Percentiles rank a stretch among this genome's conserved stretches.
Evolutionary conservation across 805 yeast genomes (phyloP).

Genomic region (Torulaspora gathmanii): DNA sequence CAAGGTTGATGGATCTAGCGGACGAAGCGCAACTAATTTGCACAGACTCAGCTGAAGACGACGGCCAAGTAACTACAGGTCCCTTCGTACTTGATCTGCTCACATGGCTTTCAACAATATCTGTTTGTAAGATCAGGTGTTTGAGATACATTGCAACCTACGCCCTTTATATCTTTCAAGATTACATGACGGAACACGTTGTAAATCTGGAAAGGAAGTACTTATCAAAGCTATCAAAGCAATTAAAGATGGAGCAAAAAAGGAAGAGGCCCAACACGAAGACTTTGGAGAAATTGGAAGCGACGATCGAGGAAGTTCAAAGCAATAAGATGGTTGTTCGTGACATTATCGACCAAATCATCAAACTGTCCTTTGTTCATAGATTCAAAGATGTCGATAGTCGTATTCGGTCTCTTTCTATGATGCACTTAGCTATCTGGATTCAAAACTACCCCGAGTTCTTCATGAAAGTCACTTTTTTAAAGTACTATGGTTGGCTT

Average conservation of each 20-base stretch:
- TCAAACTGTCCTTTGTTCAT: slow-evolving; percentile 62
- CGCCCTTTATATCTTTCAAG: slow-evolving; percentile 54
- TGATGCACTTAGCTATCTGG: slow-evolving; percentile 62
- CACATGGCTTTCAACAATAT: slow-evolving; percentile 72
- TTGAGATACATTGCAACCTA: slow-evolving; percentile 64
- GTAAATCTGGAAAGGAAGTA: slow-evolving; percentile 36
- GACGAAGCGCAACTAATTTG: slow-evolving; percentile 62
- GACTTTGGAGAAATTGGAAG: slow-evolving; percentile 45
- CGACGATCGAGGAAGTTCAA: slow-evolving; percentile 40
- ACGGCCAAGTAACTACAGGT: slow-evolving; percentile 19
- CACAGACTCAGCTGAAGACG: slow-evolving; percentile 32
- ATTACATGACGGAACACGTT: slow-evolving; percentile 51
- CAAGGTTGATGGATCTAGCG: slow-evolving; percentile 45
- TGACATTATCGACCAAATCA: slow-evolving; percentile 59
- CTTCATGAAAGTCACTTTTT: slow-evolving; percentile 63
- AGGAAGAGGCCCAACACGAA: slow-evolving; percentile 38
- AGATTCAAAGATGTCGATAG: slow-evolving; percentile 79
- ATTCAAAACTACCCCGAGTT: slow-evolving; percentile 64
- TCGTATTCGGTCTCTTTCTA: slow-evolving; percentile 63
- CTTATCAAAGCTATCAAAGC: slow-evolving; percentile 38
- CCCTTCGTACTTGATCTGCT: slow-evolving; percentile 45
- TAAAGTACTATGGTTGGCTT: slow-evolving; percentile 80
- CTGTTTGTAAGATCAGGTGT: slow-evolving; percentile 65
- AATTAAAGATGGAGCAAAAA: slow-evolving; percentile 37
- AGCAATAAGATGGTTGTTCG: slow-evolving; percentile 50